Evolutionary conservation across 306 rosid species (phyloP), one percentile per base, ranked within the genome.

Genomic region (Vicia sativa): DNA sequence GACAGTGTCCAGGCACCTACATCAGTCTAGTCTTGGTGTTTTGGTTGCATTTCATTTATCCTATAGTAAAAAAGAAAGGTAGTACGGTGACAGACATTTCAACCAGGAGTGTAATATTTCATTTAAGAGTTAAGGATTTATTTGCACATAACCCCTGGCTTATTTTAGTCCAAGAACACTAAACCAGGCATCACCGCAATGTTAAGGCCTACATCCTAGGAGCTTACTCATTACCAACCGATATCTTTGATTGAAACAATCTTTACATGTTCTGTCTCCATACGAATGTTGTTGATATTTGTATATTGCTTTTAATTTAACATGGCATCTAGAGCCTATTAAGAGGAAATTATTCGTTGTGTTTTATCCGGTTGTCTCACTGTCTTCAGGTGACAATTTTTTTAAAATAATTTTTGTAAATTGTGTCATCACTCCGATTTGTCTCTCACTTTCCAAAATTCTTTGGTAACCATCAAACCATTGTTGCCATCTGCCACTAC

Each of bases 81-180:
- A 45, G n/a, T 35, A 29, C n/a, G 11, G 55, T 57, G 46, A 54
- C 34, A 37, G 50, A 26, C 38, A 65, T 65, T 43, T 45, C 23
- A 35, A 41, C 35, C 23, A 16, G 37, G 23, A 7, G 65, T 35
- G 13, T 43, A 29, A 28, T 14, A 29, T 49, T 21, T 21, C 23
- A 21, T 21, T 21, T 21, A 21, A 21, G 21, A 67, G 8, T n/a
- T 35, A 13, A 13, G 15, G 56, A 50, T 50, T 50, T 50, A 11
- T 67, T 50, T 8, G 21, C 26, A 26, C n/a, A 65, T 28, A 44
- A 64, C 56, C 3, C 26, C 14, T 35, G 8, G 31, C n/a, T 31
- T 57, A 57, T 60, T 34, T 2, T 11, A 35, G 52, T 41, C 7
- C 11, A 31, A 39, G 34, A 19, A 38, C 49, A 18, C 16, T 10